phyloP scores from a whole-genome alignment of 2,329 filamentous ascomycete species.

The Monilinia laxa region DNA sequence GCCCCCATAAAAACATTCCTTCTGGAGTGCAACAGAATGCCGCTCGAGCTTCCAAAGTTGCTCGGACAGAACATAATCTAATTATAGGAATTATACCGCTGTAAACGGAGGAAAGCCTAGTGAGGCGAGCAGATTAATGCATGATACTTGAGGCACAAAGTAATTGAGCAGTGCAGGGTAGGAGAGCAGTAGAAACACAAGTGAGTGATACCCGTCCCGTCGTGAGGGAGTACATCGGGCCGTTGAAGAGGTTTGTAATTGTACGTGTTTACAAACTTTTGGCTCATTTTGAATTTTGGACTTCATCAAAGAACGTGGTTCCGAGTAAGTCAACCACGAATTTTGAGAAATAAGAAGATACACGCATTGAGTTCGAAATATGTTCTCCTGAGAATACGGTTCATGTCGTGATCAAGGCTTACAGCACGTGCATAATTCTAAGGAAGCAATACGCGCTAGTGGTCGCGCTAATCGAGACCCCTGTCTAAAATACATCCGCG shows the following conservation, averaged over 20 bases:
- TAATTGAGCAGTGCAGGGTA: background rate
- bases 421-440: no score
- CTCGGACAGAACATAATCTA: background rate
- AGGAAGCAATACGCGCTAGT: no score
- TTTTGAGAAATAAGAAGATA: background rate
- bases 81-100: background rate
- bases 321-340: no score
- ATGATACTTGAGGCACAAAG: background rate
- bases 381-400: no score
- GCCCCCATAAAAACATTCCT: background rate
- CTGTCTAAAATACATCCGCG: background rate
- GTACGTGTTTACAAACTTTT: background rate
- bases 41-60: conserved; percentile 5
- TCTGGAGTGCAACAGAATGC: background rate
- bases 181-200: background rate
- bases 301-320: background rate
- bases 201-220: no score
- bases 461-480: no score
- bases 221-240: background rate
- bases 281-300: background rate
- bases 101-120: background rate
- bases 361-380: no score
- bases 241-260: background rate
- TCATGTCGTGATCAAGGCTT: no score
- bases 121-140: background rate